A percentile compares a stretch with the other conserved stretches of the same genome.
Evolutionary conservation across 148 eudicot species (phyloP).

Genomic region (Suaeda aralocaspica): DNA sequence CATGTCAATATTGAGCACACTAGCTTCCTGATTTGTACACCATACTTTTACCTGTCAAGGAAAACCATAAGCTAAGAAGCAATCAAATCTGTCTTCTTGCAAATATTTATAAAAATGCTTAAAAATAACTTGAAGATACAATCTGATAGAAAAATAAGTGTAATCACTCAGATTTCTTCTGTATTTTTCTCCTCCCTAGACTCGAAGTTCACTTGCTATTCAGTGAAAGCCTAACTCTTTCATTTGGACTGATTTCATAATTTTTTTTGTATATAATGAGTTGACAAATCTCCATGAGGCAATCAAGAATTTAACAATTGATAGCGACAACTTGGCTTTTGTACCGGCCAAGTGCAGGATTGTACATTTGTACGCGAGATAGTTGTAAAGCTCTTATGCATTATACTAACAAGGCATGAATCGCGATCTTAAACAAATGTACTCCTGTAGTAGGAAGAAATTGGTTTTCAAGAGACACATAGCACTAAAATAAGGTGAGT

Average conservation of each 20-base stretch:
- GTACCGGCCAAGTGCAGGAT: no score
- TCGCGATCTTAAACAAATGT: no score
- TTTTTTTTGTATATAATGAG: neutral
- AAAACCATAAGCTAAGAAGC: constrained; percentile 4
- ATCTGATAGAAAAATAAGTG: no score
- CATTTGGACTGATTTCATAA: neutral
- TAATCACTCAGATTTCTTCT: neutral
- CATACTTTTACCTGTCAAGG: constrained; percentile 63
- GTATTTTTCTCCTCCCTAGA: no score
- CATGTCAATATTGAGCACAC: constrained; percentile 71
- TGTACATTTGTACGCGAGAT: no score
- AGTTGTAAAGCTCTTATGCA: no score
- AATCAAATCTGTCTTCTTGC: neutral
- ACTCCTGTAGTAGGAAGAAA: no score
- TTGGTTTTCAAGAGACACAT: no score
- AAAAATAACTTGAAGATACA: no score
- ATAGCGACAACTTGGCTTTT: neutral
- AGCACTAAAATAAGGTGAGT: no score
- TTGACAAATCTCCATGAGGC: neutral
- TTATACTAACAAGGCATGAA: no score
- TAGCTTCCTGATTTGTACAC: constrained; percentile 75
- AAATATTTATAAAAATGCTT: no score
- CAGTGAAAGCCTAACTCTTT: neutral
- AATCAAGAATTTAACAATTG: neutral
- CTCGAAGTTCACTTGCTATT: neutral